Evolutionary conservation across 2,329 filamentous ascomycete species (phyloP).

Genomic region (Verticillium zaregamsianum): DNA sequence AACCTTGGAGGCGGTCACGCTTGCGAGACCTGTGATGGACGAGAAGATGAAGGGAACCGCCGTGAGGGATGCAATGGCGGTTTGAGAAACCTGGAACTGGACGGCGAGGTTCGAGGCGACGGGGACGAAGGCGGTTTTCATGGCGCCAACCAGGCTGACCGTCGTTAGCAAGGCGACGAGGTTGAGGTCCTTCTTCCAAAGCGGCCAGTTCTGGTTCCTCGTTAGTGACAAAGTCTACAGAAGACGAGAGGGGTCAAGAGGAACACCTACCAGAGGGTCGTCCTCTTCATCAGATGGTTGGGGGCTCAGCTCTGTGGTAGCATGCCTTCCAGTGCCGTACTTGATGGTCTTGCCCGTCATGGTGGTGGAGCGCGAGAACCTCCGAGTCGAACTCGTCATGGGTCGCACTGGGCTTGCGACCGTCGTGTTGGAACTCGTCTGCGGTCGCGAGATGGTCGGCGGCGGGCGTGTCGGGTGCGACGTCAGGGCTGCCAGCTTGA

Average conservation of each 20-base stretch:
- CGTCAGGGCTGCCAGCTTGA: background rate
- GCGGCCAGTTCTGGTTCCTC: conserved; percentile 46
- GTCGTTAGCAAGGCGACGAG: conserved; percentile 41
- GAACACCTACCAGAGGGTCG: conserved; percentile 46
- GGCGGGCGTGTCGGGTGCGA: background rate
- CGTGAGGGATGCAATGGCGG: conserved; percentile 43
- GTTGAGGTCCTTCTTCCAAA: conserved; percentile 49
- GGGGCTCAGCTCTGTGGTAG: conserved; percentile 43
- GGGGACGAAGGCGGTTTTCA: conserved; percentile 50
- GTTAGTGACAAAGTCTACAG: background rate
- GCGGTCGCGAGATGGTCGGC: background rate
- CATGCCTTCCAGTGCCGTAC: conserved; percentile 39
- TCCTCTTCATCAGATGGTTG: conserved; percentile 51
- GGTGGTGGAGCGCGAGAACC: conserved; percentile 26
- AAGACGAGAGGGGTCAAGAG: background rate
- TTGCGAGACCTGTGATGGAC: conserved; percentile 37
- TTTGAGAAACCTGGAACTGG: conserved; percentile 41
- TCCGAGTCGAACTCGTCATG: conserved; percentile 28
- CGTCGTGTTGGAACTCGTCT: background rate
- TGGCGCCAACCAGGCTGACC: conserved; percentile 41
- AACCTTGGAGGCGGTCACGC: conserved; percentile 37
- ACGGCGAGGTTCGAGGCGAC: conserved; percentile 40
- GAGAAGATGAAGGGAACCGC: conserved; percentile 49
- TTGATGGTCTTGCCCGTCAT: conserved; percentile 35
- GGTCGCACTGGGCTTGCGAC: conserved; percentile 12